Conservation (phyloP, 768 basidiomycete genomes). For the Scleroderma citrinum region DNA sequence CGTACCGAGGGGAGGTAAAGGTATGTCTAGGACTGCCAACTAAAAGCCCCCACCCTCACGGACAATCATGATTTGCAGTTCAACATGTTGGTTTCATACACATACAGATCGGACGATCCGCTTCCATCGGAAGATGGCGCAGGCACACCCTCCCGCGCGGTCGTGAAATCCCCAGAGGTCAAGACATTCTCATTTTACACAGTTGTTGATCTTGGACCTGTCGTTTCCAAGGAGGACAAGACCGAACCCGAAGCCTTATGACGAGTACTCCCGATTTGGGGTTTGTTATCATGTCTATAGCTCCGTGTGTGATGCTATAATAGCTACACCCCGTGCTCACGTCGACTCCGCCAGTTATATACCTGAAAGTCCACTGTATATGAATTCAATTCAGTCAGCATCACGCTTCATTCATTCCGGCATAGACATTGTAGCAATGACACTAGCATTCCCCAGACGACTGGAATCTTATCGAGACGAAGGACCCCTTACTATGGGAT, state of each 20-base stretch:
- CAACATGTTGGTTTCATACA: conserved; percentile 91
- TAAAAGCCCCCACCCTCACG: no score
- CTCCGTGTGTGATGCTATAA: no score
- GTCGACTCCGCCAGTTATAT: no score
- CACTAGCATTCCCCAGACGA: no score
- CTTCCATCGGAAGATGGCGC: conserved; percentile 59
- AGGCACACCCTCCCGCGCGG: conserved; percentile 37
- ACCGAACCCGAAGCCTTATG: conserved; percentile 16
- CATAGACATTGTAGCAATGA: no score
- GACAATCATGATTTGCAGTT: conserved; percentile 47
- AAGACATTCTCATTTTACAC: conserved; percentile 91
- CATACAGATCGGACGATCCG: conserved; percentile 87
- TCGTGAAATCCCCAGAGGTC: conserved; percentile 56
- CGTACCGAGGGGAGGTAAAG: conserved; percentile 72
- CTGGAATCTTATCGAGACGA: no score
- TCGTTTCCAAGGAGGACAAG: conserved; percentile 56
- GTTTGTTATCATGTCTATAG: not conserved
- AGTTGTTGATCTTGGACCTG: conserved; percentile 70
- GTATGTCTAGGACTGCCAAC: conserved; percentile 37
- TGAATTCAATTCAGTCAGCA: no score
- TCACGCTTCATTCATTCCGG: no score
- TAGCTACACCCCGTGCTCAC: no score
- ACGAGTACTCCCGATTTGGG: not conserved
- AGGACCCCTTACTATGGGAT: no score
- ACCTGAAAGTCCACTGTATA: no score